A percentile compares a stretch with the other conserved stretches of the same genome.
phyloP scores from a whole-genome alignment of 2,329 filamentous ascomycete species.

The Trichophyton schoenleinii region DNA sequence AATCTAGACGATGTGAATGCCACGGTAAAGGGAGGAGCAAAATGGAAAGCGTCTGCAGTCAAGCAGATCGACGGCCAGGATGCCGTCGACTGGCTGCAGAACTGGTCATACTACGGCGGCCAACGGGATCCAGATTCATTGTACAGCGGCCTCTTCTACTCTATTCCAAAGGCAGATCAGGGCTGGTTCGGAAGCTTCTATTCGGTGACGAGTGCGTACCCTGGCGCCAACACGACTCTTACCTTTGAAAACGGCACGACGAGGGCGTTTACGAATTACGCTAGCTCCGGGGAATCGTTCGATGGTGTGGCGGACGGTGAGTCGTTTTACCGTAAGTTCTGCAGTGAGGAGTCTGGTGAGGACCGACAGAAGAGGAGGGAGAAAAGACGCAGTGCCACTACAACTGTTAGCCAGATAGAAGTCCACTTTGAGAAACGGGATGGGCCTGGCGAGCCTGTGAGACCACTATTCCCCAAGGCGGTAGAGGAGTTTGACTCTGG shows the following conservation, averaged over 20 bases:
- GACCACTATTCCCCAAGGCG: constrained; percentile 27
- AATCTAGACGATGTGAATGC: constrained; percentile 11
- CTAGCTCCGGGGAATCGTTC: constrained; percentile 20
- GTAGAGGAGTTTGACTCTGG: constrained; percentile 24
- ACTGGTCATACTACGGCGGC: constrained; percentile 13
- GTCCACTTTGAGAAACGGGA: constrained; percentile 8
- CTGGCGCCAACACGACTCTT: constrained; percentile 19
- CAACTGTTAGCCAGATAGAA: not conserved
- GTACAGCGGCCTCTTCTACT: constrained; percentile 23
- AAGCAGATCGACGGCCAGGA: constrained; percentile 22
- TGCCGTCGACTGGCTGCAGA: constrained; percentile 18
- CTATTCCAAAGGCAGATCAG: constrained; percentile 7
- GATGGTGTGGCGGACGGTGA: constrained; percentile 27
- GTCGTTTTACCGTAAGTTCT: constrained; percentile 31
- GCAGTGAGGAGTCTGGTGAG: constrained; percentile 12
- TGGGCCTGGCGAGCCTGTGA: constrained; percentile 3
- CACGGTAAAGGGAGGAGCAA: constrained; percentile 4
- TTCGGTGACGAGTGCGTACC: constrained; percentile 13
- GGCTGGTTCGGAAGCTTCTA: constrained; percentile 8
- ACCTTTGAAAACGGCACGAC: constrained; percentile 24
- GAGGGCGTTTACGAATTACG: constrained; percentile 17
- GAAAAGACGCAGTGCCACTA: constrained; percentile 7
- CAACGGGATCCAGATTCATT: constrained; percentile 22
- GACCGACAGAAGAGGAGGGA: constrained; percentile 9
- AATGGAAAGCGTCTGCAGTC: constrained; percentile 19